Base-by-base conservation (phyloP, 768 basidiomycete genomes). In the Mycena belliarum region DNA sequence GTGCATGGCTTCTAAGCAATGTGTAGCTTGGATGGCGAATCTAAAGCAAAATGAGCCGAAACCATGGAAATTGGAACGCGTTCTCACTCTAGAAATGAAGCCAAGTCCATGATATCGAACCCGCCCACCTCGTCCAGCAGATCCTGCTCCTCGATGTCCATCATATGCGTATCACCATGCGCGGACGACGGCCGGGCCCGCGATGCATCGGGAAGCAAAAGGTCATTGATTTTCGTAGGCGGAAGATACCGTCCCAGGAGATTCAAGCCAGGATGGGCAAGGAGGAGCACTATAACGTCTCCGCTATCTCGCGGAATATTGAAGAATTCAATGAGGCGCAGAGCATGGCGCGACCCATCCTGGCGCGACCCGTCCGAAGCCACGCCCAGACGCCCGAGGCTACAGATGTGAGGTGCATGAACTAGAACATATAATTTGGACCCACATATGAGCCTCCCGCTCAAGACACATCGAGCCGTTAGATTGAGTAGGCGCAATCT, bases 11-110 rank as follows among this genome's bases (percentile, higher is more conserved):
- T 88, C 86, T 44, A 91, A 66, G 67, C 88, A 89, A 59, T 83
- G 83, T 3, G 89, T 87, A 3, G 88, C 85, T 64, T 89, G 86
- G 38, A 89, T 86, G 9, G 88, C 84, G 65, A 91, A 91, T 67
- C 87, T 89, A 59, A 38, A 6, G 12, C 32, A 45, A 26, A 21
- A 25, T 61, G 21, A 64, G 57, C 37, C 25, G 14, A 10, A 32
- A 37, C 20, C 20, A 38, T 1, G 24, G 38, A n/a, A 20, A 35
- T 12, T 26, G 50, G n/a, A n/a, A n/a, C 37, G n/a, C 29, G 23
- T 15, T 61, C 82, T 55, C 63, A 88, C 87, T 91, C 88, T 2
- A 91, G 75, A 70, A 89, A 91, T 0, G 86, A 82, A 15, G 87
- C 87, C 18, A 91, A 73, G 68, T 91, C 89, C 85, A 91, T 89